Percentiles rank a stretch among this genome's conserved stretches.
Evolutionary conservation across 257 asterid genomes (phyloP).

Genomic region (Ilex asprella): DNA sequence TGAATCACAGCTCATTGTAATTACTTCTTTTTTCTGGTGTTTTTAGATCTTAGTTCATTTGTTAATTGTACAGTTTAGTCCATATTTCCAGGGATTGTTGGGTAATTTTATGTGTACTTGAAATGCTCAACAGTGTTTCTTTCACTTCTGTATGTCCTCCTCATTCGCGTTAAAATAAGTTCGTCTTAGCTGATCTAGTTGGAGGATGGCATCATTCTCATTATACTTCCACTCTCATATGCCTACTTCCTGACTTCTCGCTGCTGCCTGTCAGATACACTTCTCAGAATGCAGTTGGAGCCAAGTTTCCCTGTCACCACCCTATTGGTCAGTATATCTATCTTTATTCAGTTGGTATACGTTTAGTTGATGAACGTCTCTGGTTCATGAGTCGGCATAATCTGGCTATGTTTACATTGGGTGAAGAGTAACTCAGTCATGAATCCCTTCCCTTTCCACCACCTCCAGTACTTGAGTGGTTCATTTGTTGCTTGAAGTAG

Average conservation of each 20-base stretch:
- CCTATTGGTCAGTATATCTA: conserved; percentile 49
- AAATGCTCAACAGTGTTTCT: neutral
- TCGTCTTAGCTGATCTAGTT: neutral
- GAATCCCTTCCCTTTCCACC: neutral
- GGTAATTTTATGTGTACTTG: neutral
- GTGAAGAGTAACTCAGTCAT: neutral
- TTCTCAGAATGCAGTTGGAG: conserved; percentile 58
- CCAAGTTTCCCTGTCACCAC: conserved; percentile 47
- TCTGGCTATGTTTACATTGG: neutral
- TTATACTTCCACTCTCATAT: neutral
- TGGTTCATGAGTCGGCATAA: neutral
- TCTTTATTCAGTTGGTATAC: no score
- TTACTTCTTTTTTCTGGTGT: no score
- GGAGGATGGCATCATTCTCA: neutral
- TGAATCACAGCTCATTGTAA: neutral
- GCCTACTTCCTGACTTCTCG: conserved; percentile 19
- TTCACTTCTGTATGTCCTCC: neutral
- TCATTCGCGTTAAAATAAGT: neutral
- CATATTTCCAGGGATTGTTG: no score
- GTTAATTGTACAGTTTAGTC: neutral
- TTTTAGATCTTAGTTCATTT: no score
- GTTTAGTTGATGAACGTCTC: neutral
- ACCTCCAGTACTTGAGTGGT: neutral
- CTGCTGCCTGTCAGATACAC: conserved; percentile 55
- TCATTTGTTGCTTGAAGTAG: neutral